Conservation (phyloP, 345 rosid genomes). For the Murraya paniculata region DNA sequence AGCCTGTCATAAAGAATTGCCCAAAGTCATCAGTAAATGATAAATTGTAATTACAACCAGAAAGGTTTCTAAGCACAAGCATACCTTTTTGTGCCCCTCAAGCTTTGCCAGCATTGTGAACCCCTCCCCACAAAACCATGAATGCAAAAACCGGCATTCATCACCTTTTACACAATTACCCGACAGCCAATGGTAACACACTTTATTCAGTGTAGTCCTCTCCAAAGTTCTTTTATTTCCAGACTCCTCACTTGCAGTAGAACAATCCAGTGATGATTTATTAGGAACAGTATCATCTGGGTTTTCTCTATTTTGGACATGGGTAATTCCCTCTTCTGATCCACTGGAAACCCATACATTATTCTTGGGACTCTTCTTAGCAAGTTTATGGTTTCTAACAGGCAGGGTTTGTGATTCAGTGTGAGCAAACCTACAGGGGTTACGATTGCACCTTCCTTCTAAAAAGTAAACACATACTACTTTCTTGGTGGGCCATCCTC, state of each 20-base stretch:
- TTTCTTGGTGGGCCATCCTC: neutral
- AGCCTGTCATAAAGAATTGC: constrained; percentile 21
- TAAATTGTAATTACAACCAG: neutral
- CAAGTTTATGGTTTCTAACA: neutral
- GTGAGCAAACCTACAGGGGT: constrained; percentile 31
- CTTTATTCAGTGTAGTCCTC: neutral
- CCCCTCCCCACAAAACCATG: constrained; percentile 29
- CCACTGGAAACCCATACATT: neutral
- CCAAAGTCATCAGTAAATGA: neutral
- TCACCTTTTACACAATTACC: constrained; percentile 31
- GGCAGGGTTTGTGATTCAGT: too few relatives aligned
- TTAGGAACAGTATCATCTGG: neutral
- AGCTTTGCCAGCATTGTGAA: constrained; percentile 35
- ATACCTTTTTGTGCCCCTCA: constrained; percentile 35
- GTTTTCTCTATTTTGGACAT: neutral
- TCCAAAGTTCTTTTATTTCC: neutral
- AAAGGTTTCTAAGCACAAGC: neutral
- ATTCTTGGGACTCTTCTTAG: neutral
- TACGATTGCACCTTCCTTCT: constrained; percentile 28
- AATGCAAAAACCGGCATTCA: constrained; percentile 27
- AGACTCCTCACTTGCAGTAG: neutral
- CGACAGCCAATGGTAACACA: constrained; percentile 26
- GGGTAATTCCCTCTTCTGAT: constrained; percentile 1
- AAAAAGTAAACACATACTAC: constrained; percentile 19
- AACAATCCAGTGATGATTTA: neutral